These are phyloP conservation scores for Saccharomycopsis microspora DNA, from an alignment of 805 yeast species.

Conservation along the genomic window DNA sequence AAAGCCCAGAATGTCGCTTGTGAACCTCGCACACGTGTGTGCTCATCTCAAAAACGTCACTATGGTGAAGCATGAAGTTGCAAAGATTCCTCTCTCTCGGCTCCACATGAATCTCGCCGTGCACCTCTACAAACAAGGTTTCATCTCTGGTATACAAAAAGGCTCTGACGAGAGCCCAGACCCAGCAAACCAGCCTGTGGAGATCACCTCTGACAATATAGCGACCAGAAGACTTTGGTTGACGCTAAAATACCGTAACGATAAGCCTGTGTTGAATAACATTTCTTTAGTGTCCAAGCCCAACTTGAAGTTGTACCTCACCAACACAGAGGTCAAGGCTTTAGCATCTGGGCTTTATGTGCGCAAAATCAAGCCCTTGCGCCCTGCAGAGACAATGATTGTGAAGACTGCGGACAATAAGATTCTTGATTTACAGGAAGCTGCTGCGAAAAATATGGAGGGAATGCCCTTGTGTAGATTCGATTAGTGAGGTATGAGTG, in stretches of 20 bases:
- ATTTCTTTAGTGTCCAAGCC: slow-evolving; percentile 77
- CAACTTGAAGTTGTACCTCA: slow-evolving; percentile 58
- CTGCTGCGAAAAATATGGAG: slow-evolving; percentile 55
- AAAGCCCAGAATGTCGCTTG: slow-evolving; percentile 61
- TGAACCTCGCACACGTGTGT: slow-evolving; percentile 72
- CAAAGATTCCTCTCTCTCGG: slow-evolving; percentile 75
- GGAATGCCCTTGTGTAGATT: slow-evolving; percentile 83
- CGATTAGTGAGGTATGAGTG: slow-evolving; percentile 22
- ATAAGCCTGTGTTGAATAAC: slow-evolving; percentile 62
- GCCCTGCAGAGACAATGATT: slow-evolving; percentile 83
- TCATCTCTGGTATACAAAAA: slow-evolving; percentile 69
- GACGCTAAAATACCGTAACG: slow-evolving; percentile 77
- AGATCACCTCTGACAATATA: slow-evolving; percentile 78
- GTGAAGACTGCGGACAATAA: slow-evolving; percentile 36
- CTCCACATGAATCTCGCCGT: slow-evolving; percentile 75
- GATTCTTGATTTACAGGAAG: slow-evolving; percentile 75
- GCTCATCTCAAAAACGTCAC: slow-evolving; percentile 85
- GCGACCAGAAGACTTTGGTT: slow-evolving; percentile 84
- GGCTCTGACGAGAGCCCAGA: slow-evolving; percentile 88
- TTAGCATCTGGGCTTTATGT: slow-evolving; percentile 69
- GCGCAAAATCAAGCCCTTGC: slow-evolving; percentile 66
- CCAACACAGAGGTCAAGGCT: slow-evolving; percentile 51
- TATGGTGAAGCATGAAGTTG: slow-evolving; percentile 58
- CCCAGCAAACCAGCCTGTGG: slow-evolving; percentile 39
- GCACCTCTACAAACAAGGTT: slow-evolving; percentile 85